Evolutionary conservation across 305 asterid genomes (phyloP), one percentile per base, ranked within the genome.

Genomic region (Ajuga reptans): DNA sequence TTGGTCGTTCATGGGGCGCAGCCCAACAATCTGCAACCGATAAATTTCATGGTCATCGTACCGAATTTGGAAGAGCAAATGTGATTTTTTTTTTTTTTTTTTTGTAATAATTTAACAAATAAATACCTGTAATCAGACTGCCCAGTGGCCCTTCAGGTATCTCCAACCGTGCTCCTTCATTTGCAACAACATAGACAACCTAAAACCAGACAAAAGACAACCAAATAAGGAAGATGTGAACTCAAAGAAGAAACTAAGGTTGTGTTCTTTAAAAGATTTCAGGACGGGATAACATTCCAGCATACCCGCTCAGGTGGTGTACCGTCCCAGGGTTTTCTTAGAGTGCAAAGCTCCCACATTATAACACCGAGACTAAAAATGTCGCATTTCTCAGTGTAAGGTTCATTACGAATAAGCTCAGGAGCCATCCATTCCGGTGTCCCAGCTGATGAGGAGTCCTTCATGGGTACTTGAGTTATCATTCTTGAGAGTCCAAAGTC

Each of bases 351-450:
- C 80, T 94, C 99, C 99, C 99, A 94, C 89, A 94, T 91, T 50
- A 94, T 84, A 53, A 94, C 95, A 47, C 99, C 99, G 0, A 94
- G 90, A 72, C 99, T 91, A 68, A 91, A 94, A 66, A 94, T 91
- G 79, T 94, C 99, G 54, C 99, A 94, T 82, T 94, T 94, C 84
- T 89, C 96, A 0, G 96, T 78, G 80, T 86, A 91, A 51, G 96
- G 88, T 63, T 91, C 95, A 6, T 85, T 91, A 5, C 95, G 92
- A 17, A 94, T 86, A 39, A 94, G 96, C 80, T 94, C 99, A 16
- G 99, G 99, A 55, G 99, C 99, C 99, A 94, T 91, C 99, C 99
- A 91, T 75, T 94, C 99, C 6, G 97, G 99, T 74, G 99, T 94
- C 74, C 99, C 98, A 46, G 97, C 98, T 2, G 95, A 86, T 24